Base-by-base conservation (phyloP, 176 grass and related monocot species). In the Cymbopogon citratus region DNA sequence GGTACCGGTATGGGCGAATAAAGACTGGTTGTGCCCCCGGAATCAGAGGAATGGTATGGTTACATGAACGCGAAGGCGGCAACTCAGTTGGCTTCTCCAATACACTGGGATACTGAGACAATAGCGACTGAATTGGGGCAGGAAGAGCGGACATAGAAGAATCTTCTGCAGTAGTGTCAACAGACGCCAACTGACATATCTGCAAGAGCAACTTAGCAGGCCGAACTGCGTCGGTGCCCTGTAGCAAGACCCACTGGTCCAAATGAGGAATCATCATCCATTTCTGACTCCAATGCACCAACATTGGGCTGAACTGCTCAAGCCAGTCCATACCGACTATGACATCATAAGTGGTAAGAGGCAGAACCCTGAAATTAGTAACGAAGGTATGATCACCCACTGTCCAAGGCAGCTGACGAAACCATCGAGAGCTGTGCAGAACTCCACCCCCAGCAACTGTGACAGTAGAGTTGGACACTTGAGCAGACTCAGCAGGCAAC, bases 341-440 rank as follows among this genome's bases (percentile, higher is more conserved):
- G 0, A 25, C 0, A 13, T 69, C 66, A 41, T 13, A 69, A 1
- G 1, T 0, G 0, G 1, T 1, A 0, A 69, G 1, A 0, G 0
- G 1, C 0, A 69, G 0, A 0, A 41, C 8, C 1, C 12, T 0
- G 5, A 18, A 39, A 39, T 39, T 7, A 9, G 7, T 39, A 7
- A 9, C 38, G 9, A 39, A 39, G 9, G 38, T 39, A 39, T 39
- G 8, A 6, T 9, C 8, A 39, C 4, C 33, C 2, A 39, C 6
- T 1, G 38, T 9, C 38, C 38, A 39, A 9, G 6, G 7, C 38
- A 39, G 1, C 0, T 39, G 38, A 6, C 1, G 6, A 39, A 39
- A 7, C 38, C 7, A 39, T 1, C 1, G 0, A 9, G 38, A 7
- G 7, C 38, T 39, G 7, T 39, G 8, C 6, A 39, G 9, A 6